Evolutionary conservation across 805 yeast genomes (phyloP).

Genomic region (Ogataea haglerorum): DNA sequence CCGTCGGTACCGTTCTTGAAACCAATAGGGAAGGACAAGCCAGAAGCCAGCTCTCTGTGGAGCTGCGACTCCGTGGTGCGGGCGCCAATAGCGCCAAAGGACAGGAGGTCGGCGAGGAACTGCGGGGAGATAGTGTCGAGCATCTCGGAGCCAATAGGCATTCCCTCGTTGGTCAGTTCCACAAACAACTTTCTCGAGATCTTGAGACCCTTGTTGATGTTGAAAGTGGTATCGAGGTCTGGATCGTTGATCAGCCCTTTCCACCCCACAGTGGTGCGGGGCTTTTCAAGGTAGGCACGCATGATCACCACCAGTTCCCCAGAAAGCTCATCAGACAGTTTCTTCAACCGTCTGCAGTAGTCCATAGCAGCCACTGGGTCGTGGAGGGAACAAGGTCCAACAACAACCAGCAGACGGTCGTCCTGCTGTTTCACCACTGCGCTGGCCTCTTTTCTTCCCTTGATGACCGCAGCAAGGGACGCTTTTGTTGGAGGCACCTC

Average conservation of each 20-base stretch:
- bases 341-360: conserved; percentile 69
- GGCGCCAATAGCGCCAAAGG: conserved; percentile 98
- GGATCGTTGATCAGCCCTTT: conserved; percentile 98
- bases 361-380: conserved; percentile 88
- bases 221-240: conserved; percentile 85
- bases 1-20: conserved; percentile 99
- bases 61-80: conserved; percentile 98
- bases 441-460: conserved; percentile 77
- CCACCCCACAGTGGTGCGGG: conserved; percentile 99
- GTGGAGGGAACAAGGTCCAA: conserved; percentile 97
- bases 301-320: conserved; percentile 80
- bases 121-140: conserved; percentile 97
- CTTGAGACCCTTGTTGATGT: conserved; percentile 91
- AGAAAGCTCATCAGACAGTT: conserved; percentile 64
- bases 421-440: conserved; percentile 69
- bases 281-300: conserved; percentile 98
- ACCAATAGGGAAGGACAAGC: conserved; percentile 97
- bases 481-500: conserved; percentile 67
- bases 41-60: conserved; percentile 96
- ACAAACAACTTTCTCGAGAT: conserved; percentile 81
- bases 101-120: conserved; percentile 83
- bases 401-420: conserved; percentile 82
- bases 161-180: conserved; percentile 70
- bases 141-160: conserved; percentile 98
- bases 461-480: conserved; percentile 60